Evolutionary conservation across 2,329 filamentous ascomycete genomes (phyloP).

Genomic region (Juglanconis oblonga): DNA sequence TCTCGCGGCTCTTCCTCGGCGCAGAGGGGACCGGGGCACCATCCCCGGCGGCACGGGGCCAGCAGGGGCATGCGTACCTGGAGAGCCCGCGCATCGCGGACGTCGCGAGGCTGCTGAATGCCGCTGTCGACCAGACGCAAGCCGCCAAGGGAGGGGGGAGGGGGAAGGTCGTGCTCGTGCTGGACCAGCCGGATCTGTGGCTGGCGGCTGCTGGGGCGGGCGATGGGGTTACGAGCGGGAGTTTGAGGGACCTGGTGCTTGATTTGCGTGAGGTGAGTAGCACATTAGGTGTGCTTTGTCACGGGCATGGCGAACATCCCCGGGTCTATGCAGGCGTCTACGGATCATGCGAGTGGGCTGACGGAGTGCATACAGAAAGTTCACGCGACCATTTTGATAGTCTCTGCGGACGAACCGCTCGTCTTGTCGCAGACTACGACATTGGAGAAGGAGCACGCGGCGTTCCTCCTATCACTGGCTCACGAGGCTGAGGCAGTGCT

Average conservation of each 20-base stretch:
- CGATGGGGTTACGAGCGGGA: conserved; percentile 39
- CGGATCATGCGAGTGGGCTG: neutral
- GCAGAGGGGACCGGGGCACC: conserved; percentile 1
- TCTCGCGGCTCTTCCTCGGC: conserved; percentile 53
- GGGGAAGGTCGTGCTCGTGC: conserved; percentile 49
- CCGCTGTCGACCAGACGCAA: conserved; percentile 34
- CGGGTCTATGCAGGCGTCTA: too few relatives aligned
- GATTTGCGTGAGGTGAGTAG: conserved; percentile 59
- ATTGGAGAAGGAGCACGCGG: conserved; percentile 67
- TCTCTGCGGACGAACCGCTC: conserved; percentile 73
- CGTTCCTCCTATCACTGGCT: conserved; percentile 68
- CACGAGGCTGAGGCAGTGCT: conserved; percentile 72
- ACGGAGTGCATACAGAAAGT: conserved; percentile 44
- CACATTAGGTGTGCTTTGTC: too few relatives aligned
- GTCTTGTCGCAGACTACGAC: conserved; percentile 58
- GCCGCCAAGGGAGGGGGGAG: conserved; percentile 15
- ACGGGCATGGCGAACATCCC: neutral
- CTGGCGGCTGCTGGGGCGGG: conserved; percentile 54
- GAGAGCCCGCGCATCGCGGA: conserved; percentile 31
- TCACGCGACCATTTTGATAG: conserved; percentile 63
- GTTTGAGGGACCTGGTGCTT: conserved; percentile 55
- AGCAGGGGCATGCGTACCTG: conserved; percentile 26
- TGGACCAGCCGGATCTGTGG: conserved; percentile 65
- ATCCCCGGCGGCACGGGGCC: conserved; percentile 9
- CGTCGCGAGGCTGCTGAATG: conserved; percentile 37